phyloP scores from a whole-genome alignment of 345 rosid species.

The Brassica nigra region DNA sequence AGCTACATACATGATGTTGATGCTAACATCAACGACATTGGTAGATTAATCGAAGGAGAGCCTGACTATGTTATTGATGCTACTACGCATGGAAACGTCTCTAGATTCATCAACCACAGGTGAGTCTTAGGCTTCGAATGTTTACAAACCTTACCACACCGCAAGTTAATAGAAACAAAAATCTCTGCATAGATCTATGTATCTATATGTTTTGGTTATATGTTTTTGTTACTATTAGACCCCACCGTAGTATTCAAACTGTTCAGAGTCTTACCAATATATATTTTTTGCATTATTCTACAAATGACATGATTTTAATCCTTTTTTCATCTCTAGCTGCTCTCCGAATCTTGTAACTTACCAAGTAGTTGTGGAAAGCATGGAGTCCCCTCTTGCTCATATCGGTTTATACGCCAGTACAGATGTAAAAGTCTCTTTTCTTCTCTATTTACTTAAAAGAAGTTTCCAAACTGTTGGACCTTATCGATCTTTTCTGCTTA shows the following conservation, averaged over 20 bases:
- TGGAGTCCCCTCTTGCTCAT: conserved; percentile 77
- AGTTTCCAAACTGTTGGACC: background rate
- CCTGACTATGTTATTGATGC: conserved; percentile 69
- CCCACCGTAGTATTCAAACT: no score
- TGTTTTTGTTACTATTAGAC: no score
- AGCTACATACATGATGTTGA: conserved; percentile 65
- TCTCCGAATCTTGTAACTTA: conserved; percentile 74
- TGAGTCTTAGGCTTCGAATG: conserved; percentile 28
- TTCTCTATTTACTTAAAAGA: conserved; percentile 17
- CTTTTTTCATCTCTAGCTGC: conserved; percentile 62
- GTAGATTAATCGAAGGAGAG: conserved; percentile 79
- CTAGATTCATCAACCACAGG: conserved; percentile 98
- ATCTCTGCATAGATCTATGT: no score
- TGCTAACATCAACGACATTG: conserved; percentile 74
- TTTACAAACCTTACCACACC: no score
- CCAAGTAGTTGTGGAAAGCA: conserved; percentile 90
- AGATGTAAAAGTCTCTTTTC: conserved; percentile 69
- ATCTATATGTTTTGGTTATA: no score
- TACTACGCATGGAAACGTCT: conserved; percentile 72
- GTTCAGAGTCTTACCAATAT: background rate
- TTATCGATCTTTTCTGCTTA: background rate
- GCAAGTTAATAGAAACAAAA: no score
- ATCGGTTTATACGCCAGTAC: conserved; percentile 86
- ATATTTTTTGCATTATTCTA: background rate
- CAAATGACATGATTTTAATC: background rate